These are phyloP conservation scores for Hypoxylon cercidicola DNA, from an alignment of 495 filamentous ascomycete species.

Conservation along the genomic window DNA sequence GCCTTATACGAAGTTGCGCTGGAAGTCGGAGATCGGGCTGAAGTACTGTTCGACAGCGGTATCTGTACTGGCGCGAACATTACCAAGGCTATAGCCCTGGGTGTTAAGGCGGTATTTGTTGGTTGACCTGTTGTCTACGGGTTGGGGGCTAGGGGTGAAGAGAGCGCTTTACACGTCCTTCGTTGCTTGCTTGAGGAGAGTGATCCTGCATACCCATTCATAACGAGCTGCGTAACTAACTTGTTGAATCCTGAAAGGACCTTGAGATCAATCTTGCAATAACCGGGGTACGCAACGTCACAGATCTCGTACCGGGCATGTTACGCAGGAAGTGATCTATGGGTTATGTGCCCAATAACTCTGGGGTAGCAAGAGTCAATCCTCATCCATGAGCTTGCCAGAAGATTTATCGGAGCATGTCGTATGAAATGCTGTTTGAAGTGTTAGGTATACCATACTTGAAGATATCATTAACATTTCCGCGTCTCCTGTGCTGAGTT, in stretches of 20 bases:
- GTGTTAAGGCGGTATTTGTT: constrained; percentile 62
- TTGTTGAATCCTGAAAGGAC: constrained; percentile 4
- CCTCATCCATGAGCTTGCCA: too few relatives aligned
- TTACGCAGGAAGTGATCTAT: not conserved
- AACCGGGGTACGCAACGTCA: constrained; percentile 7
- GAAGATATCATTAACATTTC: too few relatives aligned
- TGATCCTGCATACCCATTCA: not conserved
- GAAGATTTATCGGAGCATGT: too few relatives aligned
- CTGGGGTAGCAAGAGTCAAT: not conserved
- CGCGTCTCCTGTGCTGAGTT: too few relatives aligned
- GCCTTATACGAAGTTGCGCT: constrained; percentile 59
- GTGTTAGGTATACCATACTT: too few relatives aligned
- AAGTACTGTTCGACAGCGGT: constrained; percentile 61
- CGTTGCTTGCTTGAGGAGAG: constrained; percentile 6
- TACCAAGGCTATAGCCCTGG: constrained; percentile 62
- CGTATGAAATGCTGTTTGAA: too few relatives aligned
- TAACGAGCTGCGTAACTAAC: not conserved
- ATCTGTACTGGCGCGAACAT: constrained; percentile 61
- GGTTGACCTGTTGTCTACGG: constrained; percentile 63
- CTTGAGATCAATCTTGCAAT: constrained; percentile 11
- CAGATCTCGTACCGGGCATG: not conserved
- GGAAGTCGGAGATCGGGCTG: constrained; percentile 56
- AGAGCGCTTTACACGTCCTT: constrained; percentile 68
- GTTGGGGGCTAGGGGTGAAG: constrained; percentile 62
- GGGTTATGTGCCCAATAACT: not conserved